A percentile compares a stretch with the other conserved stretches of the same genome.
Conservation (phyloP, 495 filamentous ascomycete species). For the Annulohypoxylon maeteangense region DNA sequence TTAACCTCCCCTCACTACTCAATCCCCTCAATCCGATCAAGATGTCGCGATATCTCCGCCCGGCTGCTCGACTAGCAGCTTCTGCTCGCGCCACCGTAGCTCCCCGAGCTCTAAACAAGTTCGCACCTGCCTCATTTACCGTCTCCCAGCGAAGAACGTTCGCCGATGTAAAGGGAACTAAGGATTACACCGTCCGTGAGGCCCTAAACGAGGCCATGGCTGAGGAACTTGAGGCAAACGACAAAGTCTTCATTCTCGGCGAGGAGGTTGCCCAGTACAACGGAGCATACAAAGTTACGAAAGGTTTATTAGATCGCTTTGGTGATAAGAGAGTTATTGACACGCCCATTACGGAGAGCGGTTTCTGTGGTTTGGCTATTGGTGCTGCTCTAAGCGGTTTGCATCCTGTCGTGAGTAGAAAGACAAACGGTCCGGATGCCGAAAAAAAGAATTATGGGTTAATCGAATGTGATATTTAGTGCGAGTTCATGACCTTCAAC, state of each 20-base stretch:
- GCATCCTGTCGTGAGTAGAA: conserved; percentile 83
- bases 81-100: conserved; percentile 66
- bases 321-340: conserved; percentile 98
- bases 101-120: conserved; percentile 57
- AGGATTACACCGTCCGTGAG: conserved; percentile 96
- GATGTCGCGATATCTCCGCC: conserved; percentile 82
- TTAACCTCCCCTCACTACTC: conserved; percentile 39
- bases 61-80: conserved; percentile 78
- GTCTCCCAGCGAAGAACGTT: conserved; percentile 62
- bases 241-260: conserved; percentile 93
- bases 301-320: conserved; percentile 95
- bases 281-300: conserved; percentile 99
- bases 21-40: conserved; percentile 28
- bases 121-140: conserved; percentile 51
- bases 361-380: conserved; percentile 91
- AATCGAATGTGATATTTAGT: conserved; percentile 61
- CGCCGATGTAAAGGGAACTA: conserved; percentile 68
- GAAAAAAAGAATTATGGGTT: conserved; percentile 11
- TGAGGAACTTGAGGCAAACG: conserved; percentile 93
- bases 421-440: neutral
- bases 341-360: conserved; percentile 96
- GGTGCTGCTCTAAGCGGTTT: conserved; percentile 94
- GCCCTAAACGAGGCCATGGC: conserved; percentile 97
- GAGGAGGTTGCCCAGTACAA: conserved; percentile 99
- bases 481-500: conserved; percentile 99